Conservation (phyloP, 352 stramenopile genomes). For the Globisporangium camurandrum region DNA sequence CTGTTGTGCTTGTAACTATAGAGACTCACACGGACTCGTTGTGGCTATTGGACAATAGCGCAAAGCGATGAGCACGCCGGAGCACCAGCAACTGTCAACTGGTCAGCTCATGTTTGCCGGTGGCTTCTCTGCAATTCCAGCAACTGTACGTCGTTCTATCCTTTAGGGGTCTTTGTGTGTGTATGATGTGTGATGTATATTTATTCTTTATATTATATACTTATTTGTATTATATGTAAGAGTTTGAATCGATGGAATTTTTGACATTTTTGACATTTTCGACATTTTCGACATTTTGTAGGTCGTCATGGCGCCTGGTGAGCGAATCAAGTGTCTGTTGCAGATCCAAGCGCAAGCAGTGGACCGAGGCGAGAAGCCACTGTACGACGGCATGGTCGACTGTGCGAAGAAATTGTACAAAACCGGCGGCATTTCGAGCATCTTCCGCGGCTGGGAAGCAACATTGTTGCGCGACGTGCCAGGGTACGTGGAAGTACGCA, state of each 20-base stretch:
- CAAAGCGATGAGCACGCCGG: constrained; percentile 46
- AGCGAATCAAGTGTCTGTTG: constrained; percentile 96
- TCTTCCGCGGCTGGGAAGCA: constrained; percentile 93
- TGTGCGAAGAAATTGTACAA: constrained; percentile 91
- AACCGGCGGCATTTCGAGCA: constrained; percentile 86
- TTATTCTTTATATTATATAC: too few relatives aligned
- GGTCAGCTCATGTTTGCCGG: constrained; percentile 86
- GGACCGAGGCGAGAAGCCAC: constrained; percentile 60
- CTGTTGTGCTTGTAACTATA: not conserved
- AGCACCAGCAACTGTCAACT: constrained; percentile 60
- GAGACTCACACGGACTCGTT: too few relatives aligned
- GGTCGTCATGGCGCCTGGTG: constrained; percentile 92
- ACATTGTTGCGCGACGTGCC: constrained; percentile 94
- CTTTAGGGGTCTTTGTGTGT: not conserved
- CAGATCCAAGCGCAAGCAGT: constrained; percentile 89
- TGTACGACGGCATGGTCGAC: constrained; percentile 94
- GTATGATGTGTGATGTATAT: not conserved
- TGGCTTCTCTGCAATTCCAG: constrained; percentile 85
- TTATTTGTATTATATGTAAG: too few relatives aligned
- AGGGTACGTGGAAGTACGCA: constrained; percentile 68
- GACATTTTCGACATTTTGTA: constrained; percentile 1
- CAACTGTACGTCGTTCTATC: constrained; percentile 26
- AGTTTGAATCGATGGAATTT: too few relatives aligned
- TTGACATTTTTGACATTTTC: too few relatives aligned
- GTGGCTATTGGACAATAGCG: too few relatives aligned